Percentiles rank a stretch among this genome's conserved stretches.
These are phyloP conservation scores for Penicillium arizonense DNA, from an alignment of 495 filamentous ascomycete species.

Conservation along the genomic window DNA sequence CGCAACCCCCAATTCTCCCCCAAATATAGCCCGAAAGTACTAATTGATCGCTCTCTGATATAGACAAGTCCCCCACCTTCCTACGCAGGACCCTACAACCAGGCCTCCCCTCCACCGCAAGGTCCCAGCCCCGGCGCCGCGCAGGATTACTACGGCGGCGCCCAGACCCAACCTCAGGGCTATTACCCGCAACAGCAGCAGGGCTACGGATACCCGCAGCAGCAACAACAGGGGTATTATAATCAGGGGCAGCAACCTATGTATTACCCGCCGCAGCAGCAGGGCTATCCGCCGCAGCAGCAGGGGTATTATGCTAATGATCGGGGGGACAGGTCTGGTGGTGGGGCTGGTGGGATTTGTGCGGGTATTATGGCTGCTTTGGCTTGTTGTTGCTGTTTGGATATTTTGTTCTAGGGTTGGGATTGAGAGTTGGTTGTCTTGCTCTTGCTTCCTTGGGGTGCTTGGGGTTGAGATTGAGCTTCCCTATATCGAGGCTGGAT, in stretches of 20 bases:
- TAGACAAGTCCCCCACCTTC: constrained; percentile 43
- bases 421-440: background rate
- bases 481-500: background rate
- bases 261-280: constrained; percentile 46
- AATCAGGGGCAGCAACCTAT: constrained; percentile 35
- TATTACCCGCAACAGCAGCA: constrained; percentile 21
- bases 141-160: constrained; percentile 20
- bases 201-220: constrained; percentile 16
- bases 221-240: constrained; percentile 23
- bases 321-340: constrained; percentile 18
- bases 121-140: constrained; percentile 16
- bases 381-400: constrained; percentile 56
- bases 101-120: constrained; percentile 21
- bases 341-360: constrained; percentile 40
- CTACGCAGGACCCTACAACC: constrained; percentile 29
- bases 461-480: background rate
- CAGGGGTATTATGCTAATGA: constrained; percentile 42
- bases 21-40: background rate
- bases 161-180: constrained; percentile 18
- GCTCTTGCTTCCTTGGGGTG: background rate
- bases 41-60: background rate
- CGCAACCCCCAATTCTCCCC: background rate
- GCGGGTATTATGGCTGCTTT: constrained; percentile 48
- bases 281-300: constrained; percentile 40
- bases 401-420: constrained; percentile 45